Evolutionary conservation across 2,329 filamentous ascomycete species (phyloP), one percentile per base, ranked within the genome.

Genomic region (Colletotrichum lini): DNA sequence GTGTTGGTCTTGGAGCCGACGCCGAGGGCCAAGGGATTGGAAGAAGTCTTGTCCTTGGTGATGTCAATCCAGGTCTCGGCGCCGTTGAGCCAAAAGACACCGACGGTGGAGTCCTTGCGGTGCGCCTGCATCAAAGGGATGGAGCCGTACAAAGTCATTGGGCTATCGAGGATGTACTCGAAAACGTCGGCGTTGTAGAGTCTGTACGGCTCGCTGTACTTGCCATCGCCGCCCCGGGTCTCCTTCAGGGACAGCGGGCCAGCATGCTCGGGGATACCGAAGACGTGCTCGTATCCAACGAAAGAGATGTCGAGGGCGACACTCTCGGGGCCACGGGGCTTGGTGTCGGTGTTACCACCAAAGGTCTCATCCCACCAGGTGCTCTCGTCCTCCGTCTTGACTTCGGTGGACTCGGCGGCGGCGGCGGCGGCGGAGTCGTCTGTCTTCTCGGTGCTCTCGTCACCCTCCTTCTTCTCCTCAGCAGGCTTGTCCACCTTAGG

Each of bases 341-440:
- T 99, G 6, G 92, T 90, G 81, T 99, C 96, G 0, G 95, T 98
- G 80, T 96, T 97, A 72, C 96, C 95, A 74, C 96, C 96, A 81
- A 99, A 99, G 0, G 89, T 90, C 84, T 99, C 96, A 8, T 99
- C 96, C 96, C 96, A 99, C 94, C 95, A 98, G 4, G 95, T 98
- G 82, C 92, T 93, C 79, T 98, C 93, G 74, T 96, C 93, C 74
- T 93, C 90, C 81, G 45, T 77, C 75, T 47, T 75, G 74, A 63
- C 56, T 61, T 81, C 80, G 15, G 83, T 80, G 35, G 84, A 80
- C 61, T 84, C 79, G 60, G 85, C 83, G 57, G 84, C 80, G 69
- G 84, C 81, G 5, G 79, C 23, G 38, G 26, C 44, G 68, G 76
- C 10, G 57, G 84, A 10, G 70, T 73, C 58, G 74, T 58, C 76